Evolutionary conservation across 768 basidiomycete species (phyloP), one percentile per base, ranked within the genome.

Genomic region (Mycena filopes): DNA sequence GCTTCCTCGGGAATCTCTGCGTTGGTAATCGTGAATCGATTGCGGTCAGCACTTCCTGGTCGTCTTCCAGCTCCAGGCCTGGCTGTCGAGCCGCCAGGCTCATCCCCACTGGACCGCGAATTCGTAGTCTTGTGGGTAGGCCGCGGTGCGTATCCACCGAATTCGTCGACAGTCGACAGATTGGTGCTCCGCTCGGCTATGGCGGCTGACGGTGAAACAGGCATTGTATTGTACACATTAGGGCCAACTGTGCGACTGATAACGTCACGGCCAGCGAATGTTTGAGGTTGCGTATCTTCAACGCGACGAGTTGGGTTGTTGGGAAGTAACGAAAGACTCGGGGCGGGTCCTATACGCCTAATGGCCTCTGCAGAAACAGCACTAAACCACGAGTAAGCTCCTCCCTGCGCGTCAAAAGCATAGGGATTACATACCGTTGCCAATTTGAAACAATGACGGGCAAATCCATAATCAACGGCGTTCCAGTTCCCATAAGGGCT

Each of bases 381-480:
- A 71, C 93, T 93, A 65, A 36, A 62, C n/a, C 16, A 63, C n/a
- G 23, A 25, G 57, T 66, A 21, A 59, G 60, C 36, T 36, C 36
- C 4, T 36, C 15, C 46, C 18, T 40, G 23, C 20, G 20, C 25
- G 31, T 21, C 29, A n/a, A 18, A 41, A 15, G n/a, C 38, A 59
- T 49, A 31, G 8, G 11, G 15, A 9, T 45, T 36, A 78, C 88
- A 47, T 65, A 91, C 93, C 90, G 86, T 70, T 91, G 91, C 93
- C 93, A 95, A 70, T 94, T 94, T 6, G 93, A 93, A 38, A 95
- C 82, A 47, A 93, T 88, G 20, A 95, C 84, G 20, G 93, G 93
- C 28, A 95, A 78, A 29, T 93, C 91, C 82, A 94, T 86, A 21
- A 84, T 79, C 16, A 94, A 71, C 36, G 87, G 86, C 50, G 85